Base-by-base conservation (phyloP, 2,329 filamentous ascomycete species). In the Penicillium occitanis region DNA sequence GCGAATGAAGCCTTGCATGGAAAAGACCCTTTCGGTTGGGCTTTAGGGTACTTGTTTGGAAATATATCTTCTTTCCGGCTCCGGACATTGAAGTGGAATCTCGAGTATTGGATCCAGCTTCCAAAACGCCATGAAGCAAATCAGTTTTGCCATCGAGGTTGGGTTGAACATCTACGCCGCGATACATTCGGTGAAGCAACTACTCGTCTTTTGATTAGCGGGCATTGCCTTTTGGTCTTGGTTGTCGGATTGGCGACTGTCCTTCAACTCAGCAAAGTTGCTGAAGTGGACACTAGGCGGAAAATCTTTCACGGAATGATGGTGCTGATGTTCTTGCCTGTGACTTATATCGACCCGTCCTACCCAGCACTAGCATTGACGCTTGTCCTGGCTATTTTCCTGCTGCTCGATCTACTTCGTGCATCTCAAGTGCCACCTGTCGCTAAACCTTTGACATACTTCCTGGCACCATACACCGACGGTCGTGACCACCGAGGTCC, bases 241-340 rank as follows among this genome's bases (percentile, higher is more conserved):
- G 75, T 86, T 17, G 75, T 87, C 1, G 95, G 94, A 0, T 84
- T 98, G 42, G 80, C 88, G 10, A 83, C 91, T 3, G 91, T 97
- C 7, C 87, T 95, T 62, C 87, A 85, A 50, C 85, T 96, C 44
- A 91, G 90, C 48, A 83, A 88, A 2, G 82, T 91, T 60, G 93
- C 91, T 70, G 93, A 97, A 78, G 94, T 99, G 57, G 95, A 99
- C 79, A 99, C 95, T 1, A 87, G 95, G 60, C 88, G 95, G 61
- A 99, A 99, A 78, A 91, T 98, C 28, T 99, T 99, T 77, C 95
- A 99, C 77, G 96, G 96, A 71, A 97, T 94, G 85, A 98, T 98
- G 91, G 94, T 98, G 7, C 88, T 88, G 65, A 97, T 99, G 92
- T 89, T 99, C 65, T 84, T 98, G 1, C 93, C 95, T 0, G 88